Base-by-base conservation (phyloP, 257 asterid genomes). In the Solanum medicagineum region DNA sequence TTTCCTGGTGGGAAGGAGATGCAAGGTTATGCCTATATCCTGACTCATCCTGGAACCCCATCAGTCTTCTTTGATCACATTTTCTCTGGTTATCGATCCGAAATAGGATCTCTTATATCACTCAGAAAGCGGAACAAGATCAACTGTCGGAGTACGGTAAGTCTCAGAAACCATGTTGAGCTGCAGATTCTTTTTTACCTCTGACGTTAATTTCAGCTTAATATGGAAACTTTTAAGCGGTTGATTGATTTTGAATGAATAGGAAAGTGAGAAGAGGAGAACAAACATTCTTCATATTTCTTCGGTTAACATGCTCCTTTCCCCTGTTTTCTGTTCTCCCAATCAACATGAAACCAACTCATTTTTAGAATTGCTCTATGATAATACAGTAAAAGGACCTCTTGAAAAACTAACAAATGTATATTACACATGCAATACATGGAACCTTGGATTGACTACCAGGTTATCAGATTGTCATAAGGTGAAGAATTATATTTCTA, bases 1-100 rank as follows among this genome's bases (percentile, higher is more conserved):
- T 97, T 97, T 93, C 99, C 99, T 57, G 97, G 94, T 71, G 98
- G 99, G 83, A 96, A 94, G 89, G 99, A 96, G 90, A 93, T 94
- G 97, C 98, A 94, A 92, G 99, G 99, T 69, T 96, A 96, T 87
- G 97, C 98, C 68, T 96, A 96, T 87, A 92, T 95, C 87, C 85
- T 96, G 83, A 94, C 98, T 85, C 98, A 97, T 89, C 95, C 95
- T 20, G 98, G 98, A 70, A 95, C 98, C 5, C 99, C 99, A 3
- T 88, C 99, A 19, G 97, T 97, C 83, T 97, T 97, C 89, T 93
- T 89, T 77, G 99, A 97, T 88, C 98, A 97, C 91, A 87, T 97
- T 82, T 94, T 97, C 86, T 95, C 95, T 16, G 90, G 89, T 0
- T 84, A 88, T 75, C 91, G 86, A 69, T 86, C 93, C 47, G 92